Base-by-base conservation (phyloP, 2,329 filamentous ascomycete species). In the Metarhizium album region DNA sequence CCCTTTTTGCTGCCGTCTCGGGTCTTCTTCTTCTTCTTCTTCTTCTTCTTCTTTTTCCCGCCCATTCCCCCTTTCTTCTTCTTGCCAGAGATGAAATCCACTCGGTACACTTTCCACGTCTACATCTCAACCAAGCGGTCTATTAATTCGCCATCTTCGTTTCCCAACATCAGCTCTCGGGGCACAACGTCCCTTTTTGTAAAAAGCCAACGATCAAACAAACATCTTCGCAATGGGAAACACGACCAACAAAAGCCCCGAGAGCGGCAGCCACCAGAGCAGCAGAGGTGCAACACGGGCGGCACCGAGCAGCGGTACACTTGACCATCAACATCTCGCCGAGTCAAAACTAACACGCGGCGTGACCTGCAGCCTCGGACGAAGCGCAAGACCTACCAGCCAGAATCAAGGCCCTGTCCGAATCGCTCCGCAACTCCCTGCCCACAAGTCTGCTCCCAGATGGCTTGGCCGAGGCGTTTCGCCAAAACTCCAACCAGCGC, bases 401-500 rank as follows among this genome's bases (percentile, higher is more conserved):
- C 2, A 42, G 42, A 20, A 46, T 46, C 14, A 33, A 33, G 2
- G 24, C 23, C 3, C 58, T 58, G 47, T 50, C 29, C 7, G 47
- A 57, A 0, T 57, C 57, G 16, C 52, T 58, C 1, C 46, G 53
- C 3, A 52, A 55, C 18, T 35, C 50, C 9, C 3, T 64, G 0
- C 61, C 61, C 1, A 46, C 57, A 2, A 52, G 52, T 29, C 42
- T 67, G 1, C 53, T 67, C 37, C 53, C 57, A 1, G 2, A 48
- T 3, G 50, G 57, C 16, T 49, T 64, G 45, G 55, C 54, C 7
- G 49, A 54, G 3, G 54, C 58, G 18, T 13, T 66, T 8, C 51
- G 56, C n/a, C 53, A 46, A 11, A 50, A 54, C 3, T 58, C 59
- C 0, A 64, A 62, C 20, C n/a, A 23, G 0, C 59, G 58, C 14